Evolutionary conservation across 169 alveolate genomes (phyloP).

Genomic region (Perkinsus olseni): DNA sequence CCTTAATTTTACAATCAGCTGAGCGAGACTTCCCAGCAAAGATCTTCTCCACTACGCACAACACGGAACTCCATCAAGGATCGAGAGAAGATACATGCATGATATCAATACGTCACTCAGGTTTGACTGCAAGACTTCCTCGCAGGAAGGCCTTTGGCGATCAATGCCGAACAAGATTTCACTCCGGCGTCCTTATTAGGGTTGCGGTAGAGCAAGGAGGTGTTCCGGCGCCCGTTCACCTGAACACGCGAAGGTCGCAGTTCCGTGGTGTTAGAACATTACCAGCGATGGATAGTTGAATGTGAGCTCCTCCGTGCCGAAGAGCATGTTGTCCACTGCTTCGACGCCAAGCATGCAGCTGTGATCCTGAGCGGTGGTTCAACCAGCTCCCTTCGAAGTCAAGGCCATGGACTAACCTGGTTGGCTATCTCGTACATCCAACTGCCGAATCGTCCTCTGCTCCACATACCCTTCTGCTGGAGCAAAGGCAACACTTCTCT

Average conservation of each 20-base stretch:
- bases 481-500: not conserved
- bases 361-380: not conserved
- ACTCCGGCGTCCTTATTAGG: not conserved
- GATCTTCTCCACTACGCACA: too few relatives aligned
- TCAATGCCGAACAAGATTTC: not conserved
- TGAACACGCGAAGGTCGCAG: not conserved
- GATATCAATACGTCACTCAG: too few relatives aligned
- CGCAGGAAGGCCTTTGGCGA: not conserved
- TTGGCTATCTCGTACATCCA: constrained; percentile 15
- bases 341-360: not conserved
- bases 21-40: too few relatives aligned
- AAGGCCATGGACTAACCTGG: not conserved
- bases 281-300: not conserved
- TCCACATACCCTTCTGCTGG: not conserved
- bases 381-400: not conserved
- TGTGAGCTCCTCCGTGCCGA: not conserved
- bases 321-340: not conserved
- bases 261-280: not conserved
- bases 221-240: not conserved
- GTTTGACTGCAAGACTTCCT: not conserved
- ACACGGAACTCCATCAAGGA: too few relatives aligned
- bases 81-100: too few relatives aligned
- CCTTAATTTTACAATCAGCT: too few relatives aligned
- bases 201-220: not conserved
- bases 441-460: constrained; percentile 10